A percentile compares a stretch with the other conserved stretches of the same genome.
Conservation (phyloP, 805 yeast genomes). For the Metschnikowia rubicola region DNA sequence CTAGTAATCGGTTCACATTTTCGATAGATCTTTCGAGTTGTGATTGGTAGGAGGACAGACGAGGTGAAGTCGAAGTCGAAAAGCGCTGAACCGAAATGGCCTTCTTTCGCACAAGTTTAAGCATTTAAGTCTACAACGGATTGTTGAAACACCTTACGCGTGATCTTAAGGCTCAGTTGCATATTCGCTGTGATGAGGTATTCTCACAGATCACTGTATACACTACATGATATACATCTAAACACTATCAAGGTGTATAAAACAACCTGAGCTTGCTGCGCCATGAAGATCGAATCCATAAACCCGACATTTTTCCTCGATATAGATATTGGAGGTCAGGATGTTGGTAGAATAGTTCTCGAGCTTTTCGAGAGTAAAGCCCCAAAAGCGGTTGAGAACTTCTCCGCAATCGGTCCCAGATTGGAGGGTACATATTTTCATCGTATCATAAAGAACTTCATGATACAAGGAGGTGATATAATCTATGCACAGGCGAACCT, state of each 20-base stretch:
- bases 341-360: slow-evolving; percentile 58
- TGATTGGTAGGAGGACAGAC: slow-evolving; percentile 11
- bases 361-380: slow-evolving; percentile 50
- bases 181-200: too few species aligned
- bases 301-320: slow-evolving; percentile 47
- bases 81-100: too few species aligned
- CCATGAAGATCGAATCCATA: slow-evolving; percentile 31
- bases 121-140: too few species aligned
- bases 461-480: slow-evolving; percentile 67
- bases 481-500: slow-evolving; percentile 32
- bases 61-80: too few species aligned
- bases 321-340: slow-evolving; percentile 39
- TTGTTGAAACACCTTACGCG: too few species aligned
- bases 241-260: too few species aligned
- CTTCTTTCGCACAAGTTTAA: too few species aligned
- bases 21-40: slow-evolving; percentile 35
- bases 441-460: slow-evolving; percentile 63
- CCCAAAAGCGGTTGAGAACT: slow-evolving; percentile 54
- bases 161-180: too few species aligned
- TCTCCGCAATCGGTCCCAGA: slow-evolving; percentile 37
- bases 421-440: slow-evolving; percentile 52
- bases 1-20: slow-evolving; percentile 45
- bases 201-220: too few species aligned
- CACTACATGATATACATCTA: too few species aligned
- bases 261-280: too few species aligned